phyloP scores from a whole-genome alignment of 192 early-diverging fungal species.

The Radiomyces spectabilis region DNA sequence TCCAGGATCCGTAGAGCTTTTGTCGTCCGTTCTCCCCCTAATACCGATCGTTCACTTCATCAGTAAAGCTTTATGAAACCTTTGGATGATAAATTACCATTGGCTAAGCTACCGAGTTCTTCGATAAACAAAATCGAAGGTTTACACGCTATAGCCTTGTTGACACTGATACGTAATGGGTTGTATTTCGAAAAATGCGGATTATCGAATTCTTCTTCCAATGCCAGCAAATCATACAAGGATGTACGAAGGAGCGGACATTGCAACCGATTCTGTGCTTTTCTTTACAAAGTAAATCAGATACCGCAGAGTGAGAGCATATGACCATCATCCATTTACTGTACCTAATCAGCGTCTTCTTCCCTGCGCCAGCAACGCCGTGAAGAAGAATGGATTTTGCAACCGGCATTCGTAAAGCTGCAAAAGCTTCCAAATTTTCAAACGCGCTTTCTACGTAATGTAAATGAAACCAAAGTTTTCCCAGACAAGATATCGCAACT shows the following conservation, averaged over 20 bases:
- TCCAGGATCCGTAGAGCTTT: not conserved
- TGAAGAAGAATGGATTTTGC: slow-evolving; percentile 17
- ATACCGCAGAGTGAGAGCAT: not conserved
- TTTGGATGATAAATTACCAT: slow-evolving; percentile 16
- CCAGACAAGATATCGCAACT: no score
- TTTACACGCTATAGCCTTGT: slow-evolving; percentile 27
- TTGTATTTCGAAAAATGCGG: slow-evolving; percentile 8
- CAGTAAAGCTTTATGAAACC: not conserved
- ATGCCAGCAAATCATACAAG: slow-evolving; percentile 3
- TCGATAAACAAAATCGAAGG: slow-evolving; percentile 44
- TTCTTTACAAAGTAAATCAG: not conserved
- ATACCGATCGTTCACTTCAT: not conserved
- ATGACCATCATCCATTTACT: not conserved
- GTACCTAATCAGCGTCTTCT: slow-evolving; percentile 8
- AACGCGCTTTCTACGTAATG: slow-evolving; percentile 6
- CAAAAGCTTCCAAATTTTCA: slow-evolving; percentile 7
- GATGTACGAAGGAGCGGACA: not conserved
- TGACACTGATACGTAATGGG: not conserved
- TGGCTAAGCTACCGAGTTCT: slow-evolving; percentile 42
- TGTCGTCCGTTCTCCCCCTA: not conserved
- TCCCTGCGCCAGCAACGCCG: slow-evolving; percentile 21
- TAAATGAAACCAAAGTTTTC: no score
- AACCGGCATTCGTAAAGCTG: slow-evolving; percentile 4
- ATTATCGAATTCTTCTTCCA: slow-evolving; percentile 12
- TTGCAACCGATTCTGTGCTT: not conserved